Conservation (phyloP, 169 alveolate genomes). For the Plasmodium fragile region DNA sequence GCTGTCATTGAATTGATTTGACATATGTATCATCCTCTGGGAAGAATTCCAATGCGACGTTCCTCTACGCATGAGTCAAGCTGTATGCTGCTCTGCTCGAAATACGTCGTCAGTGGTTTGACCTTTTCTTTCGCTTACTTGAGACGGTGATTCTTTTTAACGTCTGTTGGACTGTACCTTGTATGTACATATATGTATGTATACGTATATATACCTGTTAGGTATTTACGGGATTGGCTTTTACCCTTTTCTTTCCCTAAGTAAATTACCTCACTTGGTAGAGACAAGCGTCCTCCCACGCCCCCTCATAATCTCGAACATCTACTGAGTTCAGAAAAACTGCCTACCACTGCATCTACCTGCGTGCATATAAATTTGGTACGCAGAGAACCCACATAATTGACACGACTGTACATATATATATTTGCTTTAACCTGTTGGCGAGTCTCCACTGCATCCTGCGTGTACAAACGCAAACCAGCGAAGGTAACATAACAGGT, state of each 20-base stretch:
- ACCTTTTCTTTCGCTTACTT: neutral
- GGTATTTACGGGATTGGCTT: neutral
- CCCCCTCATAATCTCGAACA: neutral
- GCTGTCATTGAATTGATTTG: neutral
- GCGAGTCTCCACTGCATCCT: neutral
- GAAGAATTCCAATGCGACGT: neutral
- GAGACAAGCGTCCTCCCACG: neutral
- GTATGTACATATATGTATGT: neutral
- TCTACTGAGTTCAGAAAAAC: neutral
- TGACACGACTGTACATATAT: neutral
- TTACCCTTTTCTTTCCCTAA: neutral
- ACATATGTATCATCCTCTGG: neutral
- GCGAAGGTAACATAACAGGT: neutral
- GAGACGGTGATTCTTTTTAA: neutral
- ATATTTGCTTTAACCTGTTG: neutral
- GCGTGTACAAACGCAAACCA: neutral
- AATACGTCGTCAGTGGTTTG: neutral
- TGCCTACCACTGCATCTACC: neutral
- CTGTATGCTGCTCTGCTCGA: neutral
- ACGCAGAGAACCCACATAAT: neutral
- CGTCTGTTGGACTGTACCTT: neutral
- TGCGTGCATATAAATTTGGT: neutral
- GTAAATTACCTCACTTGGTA: neutral
- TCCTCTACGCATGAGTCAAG: neutral
- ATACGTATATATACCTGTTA: neutral